Conservation (phyloP, 2,329 filamentous ascomycete genomes). For the Colletotrichum tabaci region DNA sequence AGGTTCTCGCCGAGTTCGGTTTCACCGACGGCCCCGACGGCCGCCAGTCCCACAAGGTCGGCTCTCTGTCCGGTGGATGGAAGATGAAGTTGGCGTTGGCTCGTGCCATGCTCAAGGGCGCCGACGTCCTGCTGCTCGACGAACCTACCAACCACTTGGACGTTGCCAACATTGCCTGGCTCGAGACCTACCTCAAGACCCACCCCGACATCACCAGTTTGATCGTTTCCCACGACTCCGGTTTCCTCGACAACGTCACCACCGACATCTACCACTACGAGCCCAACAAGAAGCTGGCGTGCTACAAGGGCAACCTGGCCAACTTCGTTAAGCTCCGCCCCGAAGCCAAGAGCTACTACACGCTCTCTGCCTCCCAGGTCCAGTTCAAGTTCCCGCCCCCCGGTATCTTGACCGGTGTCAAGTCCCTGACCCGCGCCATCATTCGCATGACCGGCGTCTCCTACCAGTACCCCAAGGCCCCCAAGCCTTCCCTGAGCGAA, state of each 20-base stretch:
- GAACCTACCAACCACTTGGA: constrained; percentile 99
- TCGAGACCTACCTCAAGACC: constrained; percentile 94
- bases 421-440: constrained; percentile 93
- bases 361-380: constrained; percentile 86
- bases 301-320: constrained; percentile 86
- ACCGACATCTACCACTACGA: constrained; percentile 99
- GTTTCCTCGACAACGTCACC: constrained; percentile 96
- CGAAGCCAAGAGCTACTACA: constrained; percentile 98
- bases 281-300: constrained; percentile 90
- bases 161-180: constrained; percentile 95
- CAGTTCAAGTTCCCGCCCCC: constrained; percentile 99
- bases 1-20: constrained; percentile 90
- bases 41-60: constrained; percentile 89
- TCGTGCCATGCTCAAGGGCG: constrained; percentile 94
- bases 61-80: constrained; percentile 97
- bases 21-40: constrained; percentile 93
- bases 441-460: constrained; percentile 94
- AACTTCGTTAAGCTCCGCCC: constrained; percentile 91
- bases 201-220: constrained; percentile 97
- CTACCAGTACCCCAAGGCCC: constrained; percentile 91
- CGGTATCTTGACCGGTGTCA: constrained; percentile 94
- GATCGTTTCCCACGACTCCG: constrained; percentile 98
- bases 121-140: constrained; percentile 96
- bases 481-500: constrained; percentile 89
- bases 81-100: constrained; percentile 99